Conservation (phyloP, 2,329 filamentous ascomycete genomes). For the Fusarium albidum region DNA sequence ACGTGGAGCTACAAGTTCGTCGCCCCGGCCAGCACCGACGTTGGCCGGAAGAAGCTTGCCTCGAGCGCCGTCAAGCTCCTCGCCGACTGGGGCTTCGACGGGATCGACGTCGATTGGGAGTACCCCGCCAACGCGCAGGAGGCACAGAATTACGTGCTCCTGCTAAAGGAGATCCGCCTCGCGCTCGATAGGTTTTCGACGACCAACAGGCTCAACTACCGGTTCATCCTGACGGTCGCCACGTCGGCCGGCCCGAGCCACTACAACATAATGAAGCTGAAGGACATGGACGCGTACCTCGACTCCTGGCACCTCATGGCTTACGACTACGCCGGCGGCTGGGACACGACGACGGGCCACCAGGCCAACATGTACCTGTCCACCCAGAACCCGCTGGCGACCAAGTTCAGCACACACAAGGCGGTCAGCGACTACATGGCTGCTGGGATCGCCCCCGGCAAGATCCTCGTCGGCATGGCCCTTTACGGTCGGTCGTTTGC, state of each 20-base stretch:
- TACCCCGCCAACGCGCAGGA: slow-evolving; percentile 53
- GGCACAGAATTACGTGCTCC: slow-evolving; percentile 40
- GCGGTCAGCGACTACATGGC: slow-evolving; percentile 64
- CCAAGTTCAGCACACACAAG: slow-evolving; percentile 73
- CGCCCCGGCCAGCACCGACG: slow-evolving; percentile 66
- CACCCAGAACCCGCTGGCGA: slow-evolving; percentile 59
- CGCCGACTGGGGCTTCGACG: slow-evolving; percentile 70
- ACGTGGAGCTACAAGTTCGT: slow-evolving; percentile 67
- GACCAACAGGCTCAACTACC: slow-evolving; percentile 51
- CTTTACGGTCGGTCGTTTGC: slow-evolving; percentile 82
- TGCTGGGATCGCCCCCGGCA: slow-evolving; percentile 65
- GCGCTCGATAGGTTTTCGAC: slow-evolving; percentile 55
- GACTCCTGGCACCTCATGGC: slow-evolving; percentile 72
- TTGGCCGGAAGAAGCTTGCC: slow-evolving; percentile 72
- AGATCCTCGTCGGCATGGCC: slow-evolving; percentile 79
- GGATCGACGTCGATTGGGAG: slow-evolving; percentile 67
- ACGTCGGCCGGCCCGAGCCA: slow-evolving; percentile 57
- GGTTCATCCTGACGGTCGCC: slow-evolving; percentile 61
- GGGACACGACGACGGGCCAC: slow-evolving; percentile 70
- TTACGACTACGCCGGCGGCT: slow-evolving; percentile 75
- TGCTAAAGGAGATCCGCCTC: slow-evolving; percentile 40
- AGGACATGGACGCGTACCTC: slow-evolving; percentile 63
- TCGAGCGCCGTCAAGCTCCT: slow-evolving; percentile 72
- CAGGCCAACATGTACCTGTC: slow-evolving; percentile 73
- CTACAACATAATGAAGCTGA: slow-evolving; percentile 59